Conservation (phyloP, 106 monocot species). For the Acanthochlamys bracteata region DNA sequence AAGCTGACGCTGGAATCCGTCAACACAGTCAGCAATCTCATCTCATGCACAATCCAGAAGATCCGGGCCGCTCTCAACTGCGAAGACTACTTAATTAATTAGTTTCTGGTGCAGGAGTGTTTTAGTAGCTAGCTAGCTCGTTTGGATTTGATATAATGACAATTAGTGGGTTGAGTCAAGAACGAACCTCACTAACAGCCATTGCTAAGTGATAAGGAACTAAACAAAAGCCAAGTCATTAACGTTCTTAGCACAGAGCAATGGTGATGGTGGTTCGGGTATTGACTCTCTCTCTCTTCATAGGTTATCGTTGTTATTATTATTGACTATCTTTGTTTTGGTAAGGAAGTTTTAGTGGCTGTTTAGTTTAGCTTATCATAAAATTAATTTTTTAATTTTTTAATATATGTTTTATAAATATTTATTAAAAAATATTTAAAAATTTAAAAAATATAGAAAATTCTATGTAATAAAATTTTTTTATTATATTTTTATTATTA, state of each 20-base stretch:
- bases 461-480: too few species aligned
- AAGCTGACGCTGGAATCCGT: slow-evolving; percentile 75
- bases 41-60: slow-evolving; percentile 76
- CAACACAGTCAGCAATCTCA: slow-evolving; percentile 74
- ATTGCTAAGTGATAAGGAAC: neutral
- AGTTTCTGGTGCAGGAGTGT: neutral
- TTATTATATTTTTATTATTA: too few species aligned
- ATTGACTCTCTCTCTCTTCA: neutral
- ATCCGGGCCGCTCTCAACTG: slow-evolving; percentile 49
- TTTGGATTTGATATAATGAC: neutral
- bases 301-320: neutral
- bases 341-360: neutral
- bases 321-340: neutral
- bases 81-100: neutral
- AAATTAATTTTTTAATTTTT: too few species aligned
- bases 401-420: too few species aligned
- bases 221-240: neutral
- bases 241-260: neutral
- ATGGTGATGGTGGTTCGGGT: neutral
- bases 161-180: neutral
- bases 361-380: too few species aligned
- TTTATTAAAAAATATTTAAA: too few species aligned
- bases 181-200: slow-evolving; percentile 4
- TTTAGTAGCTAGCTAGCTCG: neutral
- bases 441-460: too few species aligned